Conservation (phyloP, 257 asterid genomes). For the Gentiana dahurica region DNA sequence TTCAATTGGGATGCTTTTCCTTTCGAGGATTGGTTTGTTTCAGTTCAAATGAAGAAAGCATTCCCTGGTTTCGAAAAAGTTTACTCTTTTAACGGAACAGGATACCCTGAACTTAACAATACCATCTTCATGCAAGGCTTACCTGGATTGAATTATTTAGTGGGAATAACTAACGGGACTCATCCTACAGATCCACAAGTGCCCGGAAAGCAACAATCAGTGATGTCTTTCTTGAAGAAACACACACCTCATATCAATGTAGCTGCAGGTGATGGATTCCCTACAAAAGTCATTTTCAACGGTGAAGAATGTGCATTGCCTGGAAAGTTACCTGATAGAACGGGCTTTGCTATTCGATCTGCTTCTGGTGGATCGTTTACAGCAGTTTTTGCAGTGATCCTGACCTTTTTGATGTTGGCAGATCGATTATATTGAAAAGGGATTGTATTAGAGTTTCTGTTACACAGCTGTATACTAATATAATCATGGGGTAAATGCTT, state of each 20-base stretch:
- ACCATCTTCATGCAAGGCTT: constrained; percentile 84
- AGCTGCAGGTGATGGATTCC: constrained; percentile 69
- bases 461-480: no score
- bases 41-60: constrained; percentile 48
- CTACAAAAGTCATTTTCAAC: constrained; percentile 63
- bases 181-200: constrained; percentile 56
- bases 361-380: constrained; percentile 17
- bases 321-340: constrained; percentile 26
- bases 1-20: constrained; percentile 73
- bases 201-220: constrained; percentile 93
- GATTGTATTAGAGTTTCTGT: neutral
- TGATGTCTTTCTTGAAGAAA: constrained; percentile 63
- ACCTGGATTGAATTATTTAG: constrained; percentile 62
- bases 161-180: constrained; percentile 74
- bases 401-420: constrained; percentile 34
- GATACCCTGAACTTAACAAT: constrained; percentile 18
- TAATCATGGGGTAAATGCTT: no score
- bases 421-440: constrained; percentile 27
- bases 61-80: constrained; percentile 49
- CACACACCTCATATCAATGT: constrained; percentile 22
- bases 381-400: constrained; percentile 23
- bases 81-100: constrained; percentile 75
- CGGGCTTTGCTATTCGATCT: constrained; percentile 17
- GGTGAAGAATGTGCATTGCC: constrained; percentile 94
- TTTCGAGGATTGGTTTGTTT: constrained; percentile 70